Conservation (phyloP, 2,329 filamentous ascomycete species). For the Fusarium equiseti region DNA sequence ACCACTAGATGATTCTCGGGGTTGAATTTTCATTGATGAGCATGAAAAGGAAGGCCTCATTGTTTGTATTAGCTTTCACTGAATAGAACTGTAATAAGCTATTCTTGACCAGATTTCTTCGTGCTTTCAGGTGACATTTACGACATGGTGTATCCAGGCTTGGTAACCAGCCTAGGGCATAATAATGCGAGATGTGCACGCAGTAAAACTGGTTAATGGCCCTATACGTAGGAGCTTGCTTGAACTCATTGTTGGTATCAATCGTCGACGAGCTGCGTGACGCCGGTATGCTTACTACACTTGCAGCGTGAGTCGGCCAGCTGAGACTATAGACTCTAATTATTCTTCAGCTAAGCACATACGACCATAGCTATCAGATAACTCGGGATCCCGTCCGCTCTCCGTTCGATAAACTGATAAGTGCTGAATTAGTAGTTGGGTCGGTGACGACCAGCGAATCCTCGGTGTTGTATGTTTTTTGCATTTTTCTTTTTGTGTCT, state of each 20-base stretch:
- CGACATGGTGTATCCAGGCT: background rate
- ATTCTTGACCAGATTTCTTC: background rate
- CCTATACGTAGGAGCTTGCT: background rate
- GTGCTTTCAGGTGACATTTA: background rate
- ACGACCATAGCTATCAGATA: slow-evolving; percentile 36
- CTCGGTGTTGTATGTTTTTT: slow-evolving; percentile 35
- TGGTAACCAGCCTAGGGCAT: background rate
- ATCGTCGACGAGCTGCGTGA: background rate
- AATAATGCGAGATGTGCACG: no score
- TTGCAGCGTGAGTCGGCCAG: background rate
- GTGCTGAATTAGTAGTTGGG: slow-evolving; percentile 35
- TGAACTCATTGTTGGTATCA: background rate
- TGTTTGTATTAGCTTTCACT: slow-evolving; percentile 28
- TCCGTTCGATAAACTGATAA: slow-evolving; percentile 36
- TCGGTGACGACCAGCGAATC: slow-evolving; percentile 38
- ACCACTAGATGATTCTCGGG: slow-evolving; percentile 20
- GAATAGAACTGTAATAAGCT: slow-evolving; percentile 41
- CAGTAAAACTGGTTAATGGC: background rate
- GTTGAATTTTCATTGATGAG: slow-evolving; percentile 41
- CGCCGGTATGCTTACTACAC: slow-evolving; percentile 4
- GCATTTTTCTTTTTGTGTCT: background rate
- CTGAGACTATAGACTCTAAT: background rate
- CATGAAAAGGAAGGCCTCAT: slow-evolving; percentile 29
- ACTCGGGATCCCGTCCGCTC: slow-evolving; percentile 37
- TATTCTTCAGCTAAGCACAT: slow-evolving; percentile 1